These are phyloP conservation scores for Barnettozyma populi DNA, from an alignment of 805 yeast species.

Conservation along the genomic window DNA sequence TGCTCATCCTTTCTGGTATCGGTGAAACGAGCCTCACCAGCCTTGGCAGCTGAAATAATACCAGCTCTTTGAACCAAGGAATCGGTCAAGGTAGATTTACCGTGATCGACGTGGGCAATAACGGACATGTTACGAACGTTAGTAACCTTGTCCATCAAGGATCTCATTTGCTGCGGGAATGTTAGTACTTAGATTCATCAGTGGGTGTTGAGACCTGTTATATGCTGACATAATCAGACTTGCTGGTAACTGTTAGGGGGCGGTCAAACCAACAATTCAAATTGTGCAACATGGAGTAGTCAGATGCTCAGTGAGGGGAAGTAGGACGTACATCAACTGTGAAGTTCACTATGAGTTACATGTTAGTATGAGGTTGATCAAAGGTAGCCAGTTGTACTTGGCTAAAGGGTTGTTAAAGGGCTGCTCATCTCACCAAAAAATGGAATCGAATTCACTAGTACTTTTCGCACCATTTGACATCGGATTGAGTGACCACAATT, in stretches of 20 bases:
- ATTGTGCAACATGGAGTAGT: too few species aligned
- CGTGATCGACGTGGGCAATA: slow-evolving; percentile 99
- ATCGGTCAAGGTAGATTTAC: slow-evolving; percentile 98
- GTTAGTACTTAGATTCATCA: slow-evolving; percentile 14
- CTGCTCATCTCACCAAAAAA: background rate
- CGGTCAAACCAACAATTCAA: background rate
- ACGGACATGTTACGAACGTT: slow-evolving; percentile 99
- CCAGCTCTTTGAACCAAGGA: slow-evolving; percentile 99
- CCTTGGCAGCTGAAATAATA: slow-evolving; percentile 99
- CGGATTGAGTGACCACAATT: background rate
- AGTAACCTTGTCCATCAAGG: slow-evolving; percentile 98
- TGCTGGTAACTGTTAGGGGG: background rate
- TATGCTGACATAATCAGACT: slow-evolving; percentile 1
- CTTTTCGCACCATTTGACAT: background rate
- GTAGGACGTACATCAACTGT: slow-evolving; percentile 43
- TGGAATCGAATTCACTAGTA: background rate
- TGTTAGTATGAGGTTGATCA: slow-evolving; percentile 18
- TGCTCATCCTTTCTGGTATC: slow-evolving; percentile 99
- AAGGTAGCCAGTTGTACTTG: background rate
- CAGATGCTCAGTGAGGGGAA: background rate
- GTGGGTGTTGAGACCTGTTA: background rate
- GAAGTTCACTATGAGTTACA: slow-evolving; percentile 39
- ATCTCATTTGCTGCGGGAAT: slow-evolving; percentile 76
- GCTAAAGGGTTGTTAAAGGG: background rate
- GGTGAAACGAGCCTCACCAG: slow-evolving; percentile 99